Evolutionary conservation across 2,329 filamentous ascomycete species (phyloP), one percentile per base, ranked within the genome.

Genomic region (Trichoderma koningii): DNA sequence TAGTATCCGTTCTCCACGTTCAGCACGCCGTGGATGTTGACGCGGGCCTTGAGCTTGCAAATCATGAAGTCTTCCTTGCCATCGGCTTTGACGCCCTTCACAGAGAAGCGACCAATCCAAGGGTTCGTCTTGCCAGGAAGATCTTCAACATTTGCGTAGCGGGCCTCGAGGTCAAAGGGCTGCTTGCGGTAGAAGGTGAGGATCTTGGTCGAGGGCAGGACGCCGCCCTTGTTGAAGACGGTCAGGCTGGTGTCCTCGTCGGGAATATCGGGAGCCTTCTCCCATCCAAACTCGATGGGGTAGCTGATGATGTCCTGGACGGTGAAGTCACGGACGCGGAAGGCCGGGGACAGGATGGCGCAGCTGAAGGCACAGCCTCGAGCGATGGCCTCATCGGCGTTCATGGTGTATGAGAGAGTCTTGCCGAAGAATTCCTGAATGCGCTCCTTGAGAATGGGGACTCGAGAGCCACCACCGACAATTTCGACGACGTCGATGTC

Each of bases 161-260:
- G 89, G 67, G 95, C 95, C 83, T 99, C 95, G 60, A 99, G 85
- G 75, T 97, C 93, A 77, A 98, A 99, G 53, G 93, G 86, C 80
- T 98, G 92, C 84, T 98, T 98, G 72, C 95, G 90, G 85, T 98
- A 99, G 83, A 99, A 99, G 45, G 95, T 99, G 63, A 99, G 88
- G 70, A 99, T 98, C 86, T 99, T 99, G 70, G 95, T 99, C 6
- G 94, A 98, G 63, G 95, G 95, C 84, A 99, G 89, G 69, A 96
- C 88, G 75, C 97, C 97, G 78, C 94, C 94, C 79, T 90, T 93
- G 86, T 95, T 96, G 82, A 99, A 99, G 74, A 99, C 95, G 42
- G 92, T 97, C 72, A 99, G 84, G 82, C 89, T 96, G 64, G 95
- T 98, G 78, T 98, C 95, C 84, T 99, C 95, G 73, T 99, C 95